Base-by-base conservation (phyloP, 2,329 filamentous ascomycete genomes). In the Pseudocercospora macadamiae region DNA sequence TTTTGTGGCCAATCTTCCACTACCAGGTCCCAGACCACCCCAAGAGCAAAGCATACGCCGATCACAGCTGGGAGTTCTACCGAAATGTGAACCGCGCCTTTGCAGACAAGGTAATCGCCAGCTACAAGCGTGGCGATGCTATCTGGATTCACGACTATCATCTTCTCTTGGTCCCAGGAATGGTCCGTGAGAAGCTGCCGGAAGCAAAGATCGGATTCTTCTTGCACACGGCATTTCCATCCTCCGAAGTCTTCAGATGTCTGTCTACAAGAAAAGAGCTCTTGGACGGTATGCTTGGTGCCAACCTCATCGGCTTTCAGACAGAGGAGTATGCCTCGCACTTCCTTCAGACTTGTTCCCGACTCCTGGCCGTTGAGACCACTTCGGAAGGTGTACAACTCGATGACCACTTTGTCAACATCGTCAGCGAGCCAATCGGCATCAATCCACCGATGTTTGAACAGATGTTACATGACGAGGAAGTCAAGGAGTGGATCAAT, bases 111-210 rank as follows among this genome's bases (percentile, higher is more conserved):
- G 92, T 97, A 59, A 82, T 96, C 48, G 89, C 89, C 74, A 91
- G 93, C 76, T 97, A 93, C 88, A 97, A 96, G 80, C 87, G 89
- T 25, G 92, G 91, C 39, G 95, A 97, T 72, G 86, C 90, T 47
- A 89, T 97, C 69, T 97, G 93, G 93, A 82, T 97, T 44, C 92
- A 97, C 73, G 93, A 97, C 74, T 97, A 97, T 72, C 93, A 97
- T 73, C 82, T 97, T 48, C 82, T 97, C 3, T 82, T 97, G 4
- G 90, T 97, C 1, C 93, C 93, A 2, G 83, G 81, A 47, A 96
- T 97, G 90, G 82, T 97, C 45, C 89, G 93, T 25, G 88, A 96
- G 77, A 90, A 93, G 79, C 82, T 95, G 8, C 93, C 93, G 0
- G 91, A 97, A 64, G 93, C 93, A 14, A 90, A 96, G 77, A 97